phyloP scores from a whole-genome alignment of 2,329 filamentous ascomycete genomes.

The Dryadomyces quercivorus region DNA sequence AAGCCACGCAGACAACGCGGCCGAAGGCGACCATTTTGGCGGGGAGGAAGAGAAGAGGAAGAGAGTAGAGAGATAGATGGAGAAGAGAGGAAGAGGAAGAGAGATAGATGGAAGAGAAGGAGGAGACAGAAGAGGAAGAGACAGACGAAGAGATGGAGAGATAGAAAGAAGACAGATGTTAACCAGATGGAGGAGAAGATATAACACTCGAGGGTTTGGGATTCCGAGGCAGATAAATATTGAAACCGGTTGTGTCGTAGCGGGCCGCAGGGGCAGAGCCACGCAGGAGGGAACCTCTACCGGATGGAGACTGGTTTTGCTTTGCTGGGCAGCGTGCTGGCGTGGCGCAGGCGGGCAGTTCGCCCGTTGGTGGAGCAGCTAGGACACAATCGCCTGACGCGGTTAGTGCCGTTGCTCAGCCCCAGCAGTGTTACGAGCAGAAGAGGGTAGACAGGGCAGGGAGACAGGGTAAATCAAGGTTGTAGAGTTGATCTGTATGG shows the following conservation, averaged over 20 bases:
- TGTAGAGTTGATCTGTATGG: no score
- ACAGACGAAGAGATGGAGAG: neutral
- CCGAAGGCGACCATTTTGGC: constrained; percentile 36
- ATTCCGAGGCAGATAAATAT: neutral
- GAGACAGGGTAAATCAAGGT: no score
- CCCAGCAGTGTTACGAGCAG: neutral
- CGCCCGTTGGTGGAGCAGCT: neutral
- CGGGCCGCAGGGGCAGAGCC: neutral
- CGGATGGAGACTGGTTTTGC: neutral
- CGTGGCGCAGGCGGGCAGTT: neutral
- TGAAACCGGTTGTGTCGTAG: neutral
- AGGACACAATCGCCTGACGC: neutral
- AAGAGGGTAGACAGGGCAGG: neutral
- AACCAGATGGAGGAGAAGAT: no score
- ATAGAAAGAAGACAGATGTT: neutral
- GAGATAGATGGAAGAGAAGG: neutral
- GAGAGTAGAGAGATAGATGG: neutral
- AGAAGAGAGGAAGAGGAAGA: neutral
- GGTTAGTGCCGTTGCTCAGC: neutral
- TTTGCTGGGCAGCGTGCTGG: neutral
- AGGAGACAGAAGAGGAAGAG: neutral
- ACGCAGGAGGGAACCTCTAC: neutral
- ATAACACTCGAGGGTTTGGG: no score
- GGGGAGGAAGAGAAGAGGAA: neutral
- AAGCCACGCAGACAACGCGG: constrained; percentile 73